phyloP scores from a whole-genome alignment of 192 early-diverging fungal species.

The Mortierella antarctica region DNA sequence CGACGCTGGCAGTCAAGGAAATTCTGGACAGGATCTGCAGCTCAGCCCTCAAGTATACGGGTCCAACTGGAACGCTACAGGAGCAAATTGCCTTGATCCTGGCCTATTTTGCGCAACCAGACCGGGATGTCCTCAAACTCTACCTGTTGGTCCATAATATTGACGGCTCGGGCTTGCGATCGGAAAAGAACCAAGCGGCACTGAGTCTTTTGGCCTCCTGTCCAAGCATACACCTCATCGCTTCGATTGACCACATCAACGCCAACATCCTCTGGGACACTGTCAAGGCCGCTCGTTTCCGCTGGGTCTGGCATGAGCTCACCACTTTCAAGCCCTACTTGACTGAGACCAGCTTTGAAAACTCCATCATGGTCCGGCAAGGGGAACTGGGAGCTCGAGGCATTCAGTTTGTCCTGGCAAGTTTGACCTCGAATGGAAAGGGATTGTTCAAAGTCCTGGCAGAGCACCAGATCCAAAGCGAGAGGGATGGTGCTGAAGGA shows the following conservation, averaged over 20 bases:
- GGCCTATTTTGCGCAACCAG: constrained; percentile 67
- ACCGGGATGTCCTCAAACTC: constrained; percentile 61
- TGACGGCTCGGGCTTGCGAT: constrained; percentile 82
- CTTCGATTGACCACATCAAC: constrained; percentile 93
- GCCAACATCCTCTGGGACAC: constrained; percentile 91
- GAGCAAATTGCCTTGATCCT: constrained; percentile 76
- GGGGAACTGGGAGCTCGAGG: constrained; percentile 72
- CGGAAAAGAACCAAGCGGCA: constrained; percentile 71
- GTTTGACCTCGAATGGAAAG: constrained; percentile 85
- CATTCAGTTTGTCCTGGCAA: constrained; percentile 83
- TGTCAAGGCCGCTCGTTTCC: constrained; percentile 71
- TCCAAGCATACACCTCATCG: constrained; percentile 80
- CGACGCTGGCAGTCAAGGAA: constrained; percentile 75
- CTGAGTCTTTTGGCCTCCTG: constrained; percentile 75
- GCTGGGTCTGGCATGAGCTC: constrained; percentile 92
- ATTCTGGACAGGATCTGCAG: constrained; percentile 73
- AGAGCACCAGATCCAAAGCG: constrained; percentile 77
- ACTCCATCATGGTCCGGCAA: constrained; percentile 69
- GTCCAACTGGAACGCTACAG: constrained; percentile 62
- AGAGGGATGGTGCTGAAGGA: constrained; percentile 34
- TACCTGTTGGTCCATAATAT: constrained; percentile 91
- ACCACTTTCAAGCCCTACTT: constrained; percentile 87
- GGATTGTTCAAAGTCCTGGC: constrained; percentile 89
- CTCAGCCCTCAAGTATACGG: constrained; percentile 45
- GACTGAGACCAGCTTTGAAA: constrained; percentile 88